A percentile compares a stretch with the other conserved stretches of the same genome.
These are phyloP conservation scores for Leccinum griseonigrum DNA, from an alignment of 1,284 basidiomycete genomes.

Conservation along the genomic window DNA sequence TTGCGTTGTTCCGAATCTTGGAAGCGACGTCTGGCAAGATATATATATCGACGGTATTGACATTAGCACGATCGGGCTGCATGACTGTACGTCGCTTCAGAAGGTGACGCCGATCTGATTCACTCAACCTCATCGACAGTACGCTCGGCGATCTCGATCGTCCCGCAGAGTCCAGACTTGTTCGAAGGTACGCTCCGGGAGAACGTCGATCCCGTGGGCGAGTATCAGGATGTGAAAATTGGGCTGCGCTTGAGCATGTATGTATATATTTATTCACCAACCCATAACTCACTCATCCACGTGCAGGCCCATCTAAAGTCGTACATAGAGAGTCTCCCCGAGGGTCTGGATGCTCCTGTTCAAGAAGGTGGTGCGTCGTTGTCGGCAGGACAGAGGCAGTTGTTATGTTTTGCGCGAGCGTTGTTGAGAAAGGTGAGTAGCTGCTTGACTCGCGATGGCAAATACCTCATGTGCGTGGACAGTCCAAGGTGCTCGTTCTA, in stretches of 20 bases:
- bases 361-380: constrained; percentile 82
- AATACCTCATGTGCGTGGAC: background rate
- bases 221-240: constrained; percentile 74
- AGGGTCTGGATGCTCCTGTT: constrained; percentile 73
- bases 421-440: constrained; percentile 58
- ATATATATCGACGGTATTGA: constrained; percentile 77
- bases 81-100: constrained; percentile 55
- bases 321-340: constrained; percentile 71
- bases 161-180: constrained; percentile 81
- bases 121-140: constrained; percentile 39
- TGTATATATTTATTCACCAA: constrained; percentile 11
- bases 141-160: constrained; percentile 79
- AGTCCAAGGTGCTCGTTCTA: constrained; percentile 84
- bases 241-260: constrained; percentile 77
- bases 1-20: constrained; percentile 78
- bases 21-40: constrained; percentile 82
- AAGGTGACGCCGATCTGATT: background rate
- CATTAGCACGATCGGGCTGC: constrained; percentile 79
- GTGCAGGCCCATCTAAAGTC: constrained; percentile 60
- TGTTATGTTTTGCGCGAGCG: constrained; percentile 82
- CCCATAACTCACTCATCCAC: background rate
- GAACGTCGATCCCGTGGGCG: constrained; percentile 79
- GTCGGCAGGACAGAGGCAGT: constrained; percentile 81
- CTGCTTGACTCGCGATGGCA: background rate
- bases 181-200: constrained; percentile 87